These are phyloP conservation scores for Colletotrichum sidae DNA, from an alignment of 2,329 filamentous ascomycete genomes.

Conservation along the genomic window DNA sequence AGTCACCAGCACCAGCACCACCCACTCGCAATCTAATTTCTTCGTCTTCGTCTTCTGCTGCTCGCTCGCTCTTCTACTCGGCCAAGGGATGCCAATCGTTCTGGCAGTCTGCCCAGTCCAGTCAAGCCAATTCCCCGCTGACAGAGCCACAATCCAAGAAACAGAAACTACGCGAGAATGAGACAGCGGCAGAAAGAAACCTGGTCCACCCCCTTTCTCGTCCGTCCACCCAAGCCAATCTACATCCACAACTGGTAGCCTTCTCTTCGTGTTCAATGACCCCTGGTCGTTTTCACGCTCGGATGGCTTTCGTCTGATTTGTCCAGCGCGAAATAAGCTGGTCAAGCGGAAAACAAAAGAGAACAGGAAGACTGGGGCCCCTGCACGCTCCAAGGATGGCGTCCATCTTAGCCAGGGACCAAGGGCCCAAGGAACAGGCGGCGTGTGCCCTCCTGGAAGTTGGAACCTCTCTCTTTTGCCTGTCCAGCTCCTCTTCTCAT, in stretches of 20 bases:
- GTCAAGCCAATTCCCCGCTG: slow-evolving; percentile 24
- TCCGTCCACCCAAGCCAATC: slow-evolving; percentile 19
- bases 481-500: slow-evolving; percentile 37
- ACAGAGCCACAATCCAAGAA: slow-evolving; percentile 29
- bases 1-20: slow-evolving; percentile 16
- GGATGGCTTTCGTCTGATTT: slow-evolving; percentile 35
- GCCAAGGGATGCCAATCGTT: slow-evolving; percentile 28
- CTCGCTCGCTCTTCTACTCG: background rate
- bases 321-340: slow-evolving; percentile 40
- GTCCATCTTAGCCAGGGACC: slow-evolving; percentile 27
- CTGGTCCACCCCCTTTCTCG: slow-evolving; percentile 30
- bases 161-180: background rate
- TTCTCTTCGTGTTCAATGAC: slow-evolving; percentile 23
- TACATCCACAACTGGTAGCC: slow-evolving; percentile 11
- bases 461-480: background rate
- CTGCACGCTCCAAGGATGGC: slow-evolving; percentile 21
- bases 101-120: slow-evolving; percentile 16
- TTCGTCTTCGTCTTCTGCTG: slow-evolving; percentile 17
- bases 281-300: slow-evolving; percentile 30
- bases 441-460: slow-evolving; percentile 29
- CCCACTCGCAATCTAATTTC: slow-evolving; percentile 17
- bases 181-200: slow-evolving; percentile 1
- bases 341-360: slow-evolving; percentile 29
- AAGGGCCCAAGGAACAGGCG: slow-evolving; percentile 22
- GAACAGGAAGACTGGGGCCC: slow-evolving; percentile 31